These are phyloP conservation scores for Yarrowia sp. DNA, from an alignment of 805 yeast species.

Conservation along the genomic window DNA sequence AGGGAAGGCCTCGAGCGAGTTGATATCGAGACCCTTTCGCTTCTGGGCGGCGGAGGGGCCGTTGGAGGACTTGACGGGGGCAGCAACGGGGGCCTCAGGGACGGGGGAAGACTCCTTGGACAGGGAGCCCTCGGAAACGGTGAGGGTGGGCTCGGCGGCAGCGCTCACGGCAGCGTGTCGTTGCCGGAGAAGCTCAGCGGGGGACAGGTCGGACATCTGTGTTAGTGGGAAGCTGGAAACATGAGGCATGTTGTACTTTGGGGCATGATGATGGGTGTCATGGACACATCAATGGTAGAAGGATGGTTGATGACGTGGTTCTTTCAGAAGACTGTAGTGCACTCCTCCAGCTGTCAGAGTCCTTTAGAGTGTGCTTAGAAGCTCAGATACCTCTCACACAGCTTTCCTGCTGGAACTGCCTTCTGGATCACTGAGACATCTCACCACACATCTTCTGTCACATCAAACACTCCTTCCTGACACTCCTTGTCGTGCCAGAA, in stretches of 20 bases:
- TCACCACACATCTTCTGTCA: no score
- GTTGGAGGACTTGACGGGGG: constrained; percentile 17
- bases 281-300: not conserved
- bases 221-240: not conserved
- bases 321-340: no score
- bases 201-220: constrained; percentile 39
- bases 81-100: constrained; percentile 28
- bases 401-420: no score
- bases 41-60: constrained; percentile 39
- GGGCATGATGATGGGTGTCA: no score
- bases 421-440: no score
- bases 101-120: constrained; percentile 38
- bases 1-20: constrained; percentile 41
- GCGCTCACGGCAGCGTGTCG: constrained; percentile 39
- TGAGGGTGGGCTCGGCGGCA: constrained; percentile 32
- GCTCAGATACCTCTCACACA: no score
- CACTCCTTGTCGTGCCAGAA: no score
- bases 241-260: not conserved
- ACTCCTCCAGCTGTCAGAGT: no score
- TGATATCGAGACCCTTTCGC: constrained; percentile 39
- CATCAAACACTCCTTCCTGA: no score
- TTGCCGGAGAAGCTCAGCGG: constrained; percentile 40
- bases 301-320: no score
- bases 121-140: constrained; percentile 36
- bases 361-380: no score